Percentiles rank a stretch among this genome's conserved stretches.
Conservation (phyloP, 2,329 filamentous ascomycete genomes). For the Coleophoma cylindrospora region DNA sequence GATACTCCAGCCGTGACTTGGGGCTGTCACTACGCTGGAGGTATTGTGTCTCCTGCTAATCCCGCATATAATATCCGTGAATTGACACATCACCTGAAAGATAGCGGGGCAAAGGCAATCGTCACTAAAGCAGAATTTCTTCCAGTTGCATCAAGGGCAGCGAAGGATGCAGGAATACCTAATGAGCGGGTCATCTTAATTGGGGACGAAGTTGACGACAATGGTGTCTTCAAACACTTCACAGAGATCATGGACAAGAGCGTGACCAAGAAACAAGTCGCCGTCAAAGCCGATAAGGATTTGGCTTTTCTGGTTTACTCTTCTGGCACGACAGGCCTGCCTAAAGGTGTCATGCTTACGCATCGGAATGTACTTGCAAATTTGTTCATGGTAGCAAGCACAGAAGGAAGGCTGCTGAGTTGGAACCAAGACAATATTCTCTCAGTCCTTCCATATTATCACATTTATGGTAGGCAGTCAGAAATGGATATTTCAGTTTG, state of each 20-base stretch:
- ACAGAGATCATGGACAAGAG: conserved; percentile 56
- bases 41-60: conserved; percentile 73
- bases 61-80: conserved; percentile 80
- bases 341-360: conserved; percentile 86
- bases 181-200: conserved; percentile 68
- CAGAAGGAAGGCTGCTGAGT: conserved; percentile 35
- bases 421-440: conserved; percentile 32
- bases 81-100: conserved; percentile 73
- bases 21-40: conserved; percentile 76
- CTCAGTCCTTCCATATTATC: conserved; percentile 84
- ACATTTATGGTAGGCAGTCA: conserved; percentile 44
- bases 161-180: conserved; percentile 60
- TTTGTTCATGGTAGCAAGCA: conserved; percentile 44
- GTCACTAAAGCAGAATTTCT: conserved; percentile 67
- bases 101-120: conserved; percentile 67
- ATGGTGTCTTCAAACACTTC: conserved; percentile 62
- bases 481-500: background rate
- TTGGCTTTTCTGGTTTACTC: conserved; percentile 77
- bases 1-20: conserved; percentile 73
- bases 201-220: conserved; percentile 58
- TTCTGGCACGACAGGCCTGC: conserved; percentile 41
- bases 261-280: conserved; percentile 53
- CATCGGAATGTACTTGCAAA: conserved; percentile 83
- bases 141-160: conserved; percentile 58
- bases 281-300: conserved; percentile 68